Base-by-base conservation (phyloP, 208 protist species). In the Leptomonas pyrrhocoris region DNA sequence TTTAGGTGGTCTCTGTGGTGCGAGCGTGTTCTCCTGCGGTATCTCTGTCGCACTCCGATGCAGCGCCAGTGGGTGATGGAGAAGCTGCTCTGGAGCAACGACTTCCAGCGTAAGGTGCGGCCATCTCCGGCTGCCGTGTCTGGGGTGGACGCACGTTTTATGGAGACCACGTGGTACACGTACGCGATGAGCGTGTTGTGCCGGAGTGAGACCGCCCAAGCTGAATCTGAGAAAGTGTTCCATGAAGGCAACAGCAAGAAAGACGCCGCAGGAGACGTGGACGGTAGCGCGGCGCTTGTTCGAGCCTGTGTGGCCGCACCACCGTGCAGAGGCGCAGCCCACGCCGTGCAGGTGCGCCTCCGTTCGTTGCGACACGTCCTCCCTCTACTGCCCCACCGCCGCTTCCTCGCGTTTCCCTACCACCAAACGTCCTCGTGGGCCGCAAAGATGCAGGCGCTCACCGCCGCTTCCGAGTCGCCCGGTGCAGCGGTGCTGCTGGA, bases 401-500 rank as follows among this genome's bases (percentile, higher is more conserved):
- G 73, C 67, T 77, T 77, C 50, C 50, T 77, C 19, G 28, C 68
- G n/a, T 81, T 75, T 64, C 54, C 57, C 54, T 49, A 61, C 40
- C 21, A 57, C 16, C 77, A 89, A 42, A 51, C 60, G 49, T n/a
- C 57, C 0, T n/a, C 65, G 54, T 81, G 80, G 75, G 61, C 57
- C 18, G 58, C 79, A 11, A 83, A 77, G 50, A 27, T 79, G 49
- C 62, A 65, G 57, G 48, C 74, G 23, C 55, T 81, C 18, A 9
- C 51, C 5, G 62, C 73, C 23, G 58, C 64, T 2, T 49, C 36
- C 4, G 61, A 67, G 34, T 51, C 51, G 23, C 43, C 31, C 27
- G 76, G 77, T 16, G 78, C 74, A 2, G 85, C 83, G 0, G 72
- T 86, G 21, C 49, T 94, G 25, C 66, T 91, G 13, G 88, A 94